Evolutionary conservation across 257 asterid genomes (phyloP).

Genomic region (Primulina tabacum): DNA sequence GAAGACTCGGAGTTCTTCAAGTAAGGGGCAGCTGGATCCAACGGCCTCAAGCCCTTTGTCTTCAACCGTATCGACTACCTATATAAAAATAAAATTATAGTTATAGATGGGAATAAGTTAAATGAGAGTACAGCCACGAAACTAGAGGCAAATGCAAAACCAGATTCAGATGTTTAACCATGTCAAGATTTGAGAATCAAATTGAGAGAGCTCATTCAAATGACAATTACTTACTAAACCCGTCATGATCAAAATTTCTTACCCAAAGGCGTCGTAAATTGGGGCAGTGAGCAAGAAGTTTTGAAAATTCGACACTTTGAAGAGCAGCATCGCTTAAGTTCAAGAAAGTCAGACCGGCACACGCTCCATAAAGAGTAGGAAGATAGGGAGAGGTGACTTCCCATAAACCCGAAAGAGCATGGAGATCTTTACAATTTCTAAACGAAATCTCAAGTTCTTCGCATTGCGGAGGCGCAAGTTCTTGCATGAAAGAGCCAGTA

Average conservation of each 20-base stretch:
- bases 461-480: slow-evolving; percentile 48
- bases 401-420: slow-evolving; percentile 70
- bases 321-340: slow-evolving; percentile 57
- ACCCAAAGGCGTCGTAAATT: slow-evolving; percentile 85
- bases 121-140: neutral
- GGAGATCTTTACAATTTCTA: slow-evolving; percentile 48
- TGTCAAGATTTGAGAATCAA: too few relatives aligned
- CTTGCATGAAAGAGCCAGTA: slow-evolving; percentile 68
- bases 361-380: slow-evolving; percentile 67
- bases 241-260: slow-evolving; percentile 27
- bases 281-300: slow-evolving; percentile 66
- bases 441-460: slow-evolving; percentile 52
- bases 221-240: neutral
- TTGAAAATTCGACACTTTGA: slow-evolving; percentile 55
- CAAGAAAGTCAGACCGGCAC: slow-evolving; percentile 63
- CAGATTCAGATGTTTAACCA: neutral
- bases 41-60: slow-evolving; percentile 85
- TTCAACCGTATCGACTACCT: slow-evolving; percentile 75
- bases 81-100: neutral
- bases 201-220: neutral
- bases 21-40: slow-evolving; percentile 70
- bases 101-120: neutral
- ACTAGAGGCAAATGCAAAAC: neutral
- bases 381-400: slow-evolving; percentile 45
- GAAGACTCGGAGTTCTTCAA: slow-evolving; percentile 79